Base-by-base conservation (phyloP, 805 yeast genomes). In the Sungouiozyma intestinalis region DNA sequence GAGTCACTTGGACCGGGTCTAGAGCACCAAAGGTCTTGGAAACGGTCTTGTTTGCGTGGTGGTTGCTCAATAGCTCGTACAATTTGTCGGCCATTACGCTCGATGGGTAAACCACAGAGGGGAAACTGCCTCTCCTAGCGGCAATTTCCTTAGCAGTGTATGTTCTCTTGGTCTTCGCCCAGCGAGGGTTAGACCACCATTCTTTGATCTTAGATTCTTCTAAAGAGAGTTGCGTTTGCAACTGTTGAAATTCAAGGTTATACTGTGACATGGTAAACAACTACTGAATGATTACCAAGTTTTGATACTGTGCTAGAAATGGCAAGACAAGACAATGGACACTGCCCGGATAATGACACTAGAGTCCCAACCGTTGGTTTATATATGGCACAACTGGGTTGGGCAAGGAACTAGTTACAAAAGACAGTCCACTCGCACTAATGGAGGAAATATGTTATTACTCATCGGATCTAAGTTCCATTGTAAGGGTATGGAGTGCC, bases 111-210 rank as follows among this genome's bases (percentile, higher is more conserved):
- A 78, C 74, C 44, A 76, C 73, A 13, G 50, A 40, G 50, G 79
- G 78, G 47, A 88, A 55, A 29, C 86, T 72, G 39, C 95, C 88
- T 63, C 97, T 82, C 75, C 88, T 85, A 51, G 73, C 69, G 35
- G 90, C 97, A 59, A 90, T 85, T 54, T 86, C 94, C 61, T 80
- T 85, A 29, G 97, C 82, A 36, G 85, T 63, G 69, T 90, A 90
- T 58, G 81, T 81, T 61, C 98, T 80, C 68, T 81, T 85, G 53
- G 94, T 84, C 55, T 80, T 76, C 44, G 65, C 68, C 96, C 96
- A 90, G 63, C 97, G 83, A 48, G 96, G 94, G 60, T 81, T 75
- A 7, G 83, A 57, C 97, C 97, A 90, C 97, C 97, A 90, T 58
- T 77, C 58, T 49, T 81, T 76, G 58, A 90, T 79, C 33, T 77